Evolutionary conservation across 129 eudicot genomes (phyloP).

Genomic region (Sambucus nigra): DNA sequence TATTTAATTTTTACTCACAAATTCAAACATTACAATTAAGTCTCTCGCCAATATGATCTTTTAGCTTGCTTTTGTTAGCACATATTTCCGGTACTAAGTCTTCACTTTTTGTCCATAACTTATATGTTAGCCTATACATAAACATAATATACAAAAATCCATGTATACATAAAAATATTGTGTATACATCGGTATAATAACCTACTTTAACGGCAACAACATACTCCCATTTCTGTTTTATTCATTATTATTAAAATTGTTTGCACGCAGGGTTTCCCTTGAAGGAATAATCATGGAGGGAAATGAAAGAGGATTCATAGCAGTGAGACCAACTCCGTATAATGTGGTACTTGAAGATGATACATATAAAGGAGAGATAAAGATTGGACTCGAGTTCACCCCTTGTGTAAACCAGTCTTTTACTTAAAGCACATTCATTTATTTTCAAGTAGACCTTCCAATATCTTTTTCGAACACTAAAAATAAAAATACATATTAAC

Average conservation of each 20-base stretch:
- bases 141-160: too few species aligned
- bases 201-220: neutral
- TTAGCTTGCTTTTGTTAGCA: too few species aligned
- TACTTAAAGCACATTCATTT: neutral
- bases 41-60: too few species aligned
- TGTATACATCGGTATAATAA: too few species aligned
- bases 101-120: too few species aligned
- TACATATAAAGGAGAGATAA: constrained; percentile 67
- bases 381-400: constrained; percentile 54
- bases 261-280: constrained; percentile 40
- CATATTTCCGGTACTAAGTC: too few species aligned
- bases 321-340: constrained; percentile 53
- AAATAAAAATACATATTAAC: too few species aligned
- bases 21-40: too few species aligned
- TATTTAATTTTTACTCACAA: too few species aligned
- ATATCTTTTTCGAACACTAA: too few species aligned
- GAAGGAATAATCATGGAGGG: constrained; percentile 62
- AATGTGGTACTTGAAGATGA: constrained; percentile 86
- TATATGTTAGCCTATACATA: too few species aligned
- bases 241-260: neutral
- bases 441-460: neutral
- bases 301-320: constrained; percentile 48
- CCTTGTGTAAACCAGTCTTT: constrained; percentile 39
- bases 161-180: neutral
- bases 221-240: neutral